Evolutionary conservation across 805 yeast genomes (phyloP), one percentile per base, ranked within the genome.

Genomic region (Lipomyces lipofer): DNA sequence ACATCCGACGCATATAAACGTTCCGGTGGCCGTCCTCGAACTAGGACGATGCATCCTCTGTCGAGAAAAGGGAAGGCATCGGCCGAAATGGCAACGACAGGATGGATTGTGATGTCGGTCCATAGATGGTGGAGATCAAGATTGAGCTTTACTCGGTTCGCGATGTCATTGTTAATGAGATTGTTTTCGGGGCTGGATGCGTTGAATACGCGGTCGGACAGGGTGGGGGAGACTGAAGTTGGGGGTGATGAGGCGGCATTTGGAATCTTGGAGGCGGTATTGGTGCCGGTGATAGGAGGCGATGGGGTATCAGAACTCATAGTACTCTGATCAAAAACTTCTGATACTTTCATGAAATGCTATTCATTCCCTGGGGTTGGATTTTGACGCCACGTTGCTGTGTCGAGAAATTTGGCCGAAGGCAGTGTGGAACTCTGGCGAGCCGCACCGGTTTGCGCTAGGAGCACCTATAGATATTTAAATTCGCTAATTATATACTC

Each of bases 51-150:
- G 21, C 49, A 43, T 3, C 44, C 52, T 17, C 8, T 38, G n/a
- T 46, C 49, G 10, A 43, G 42, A 19, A 36, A 21, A 10, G 27
- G 33, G 24, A 54, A 46, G 25, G 54, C 44, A 4, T 36, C 49
- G 5, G 27, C 13, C 22, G 38, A 43, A 19, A 42, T 12, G 17
- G 49, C 58, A n/a, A 30, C 52, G 3, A 60, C 50, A 43, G 58
- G 47, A n/a, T 64, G 48, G 5, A 52, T 35, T 4, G 45, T 9
- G 3, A 71, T 63, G 9, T 63, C 56, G 2, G 66, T 63, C 75
- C 75, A 72, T 30, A 69, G 58, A 51, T 72, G 75, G 58, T 72
- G 75, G 48, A 71, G 67, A 29, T 52, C 63, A 15, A 72, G 64
- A 52, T 72, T 72, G 27, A 60, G 55, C 24, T 47, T 49, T 28